Evolutionary conservation across 805 yeast species (phyloP), one percentile per base, ranked within the genome.

Genomic region (Brettanomyces nanus): DNA sequence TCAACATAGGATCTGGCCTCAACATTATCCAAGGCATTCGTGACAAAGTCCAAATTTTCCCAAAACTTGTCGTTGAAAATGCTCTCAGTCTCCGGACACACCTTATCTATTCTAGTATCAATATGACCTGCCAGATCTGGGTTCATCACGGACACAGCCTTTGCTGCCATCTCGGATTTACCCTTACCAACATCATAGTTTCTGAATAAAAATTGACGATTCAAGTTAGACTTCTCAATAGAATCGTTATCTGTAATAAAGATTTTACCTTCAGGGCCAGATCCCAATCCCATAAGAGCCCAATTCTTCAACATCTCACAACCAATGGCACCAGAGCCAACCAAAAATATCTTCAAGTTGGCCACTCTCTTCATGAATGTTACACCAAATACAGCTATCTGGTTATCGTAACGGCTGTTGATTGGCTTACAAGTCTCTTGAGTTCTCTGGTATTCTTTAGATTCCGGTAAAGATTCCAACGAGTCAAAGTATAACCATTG

Each of bases 1-100:
- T 92, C 99, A 43, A 92, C 96, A 56, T 92, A 92, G 13, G 95
- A 84, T 69, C 99, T 81, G 18, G 98, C 98, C 48, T 92, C 99
- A 38, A 92, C 90, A 52, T 92, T 92, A 65, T 92, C 99, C 56
- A 92, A 71, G 17, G 99, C 99, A 57, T 92, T 92, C 22, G 97
- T 87, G 35, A 92, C 97, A 48, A 89, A 73, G 59, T 89, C 95
- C 38, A 92, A 69, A 9, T 64, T 56, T 41, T 68, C 66, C 98
- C 98, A 92, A 66, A 92, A 92, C 6, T 61, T 68, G 51, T 89
- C 94, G 56, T 85, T 69, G 55, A 86, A 92, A 19, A 86, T 74
- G 45, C 82, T 65, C 63, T 92, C 97, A 25, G 97, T 85, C 31
- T 92, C 99, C 5, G 84, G 68, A 21, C 97, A 96, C 40, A 92